Percentiles rank a stretch among this genome's conserved stretches.
Evolutionary conservation across 1,284 basidiomycete species (phyloP).

Genomic region (Malassezia caprae): DNA sequence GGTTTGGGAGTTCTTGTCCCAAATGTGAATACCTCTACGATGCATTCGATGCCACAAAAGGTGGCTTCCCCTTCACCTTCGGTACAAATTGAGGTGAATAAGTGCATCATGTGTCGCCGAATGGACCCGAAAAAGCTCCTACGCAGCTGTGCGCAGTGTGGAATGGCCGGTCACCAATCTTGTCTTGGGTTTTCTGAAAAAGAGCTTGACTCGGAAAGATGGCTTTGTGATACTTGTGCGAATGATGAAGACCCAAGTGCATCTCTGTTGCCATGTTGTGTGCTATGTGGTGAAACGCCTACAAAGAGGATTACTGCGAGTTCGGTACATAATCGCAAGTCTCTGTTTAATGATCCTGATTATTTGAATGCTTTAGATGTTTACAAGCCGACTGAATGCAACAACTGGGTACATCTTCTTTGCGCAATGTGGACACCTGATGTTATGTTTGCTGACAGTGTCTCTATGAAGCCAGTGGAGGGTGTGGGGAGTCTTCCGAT

Average conservation of each 20-base stretch:
- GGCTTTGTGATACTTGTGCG: slow-evolving; percentile 40
- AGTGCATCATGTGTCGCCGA: slow-evolving; percentile 39
- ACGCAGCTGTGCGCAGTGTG: slow-evolving; percentile 35
- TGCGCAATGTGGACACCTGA: slow-evolving; percentile 82
- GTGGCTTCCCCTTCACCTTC: neutral
- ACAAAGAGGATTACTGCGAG: neutral
- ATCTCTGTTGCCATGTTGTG: slow-evolving; percentile 32
- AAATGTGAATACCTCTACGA: neutral
- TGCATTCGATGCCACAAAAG: neutral
- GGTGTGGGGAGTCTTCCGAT: slow-evolving; percentile 65
- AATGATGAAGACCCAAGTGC: slow-evolving; percentile 37
- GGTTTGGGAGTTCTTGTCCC: slow-evolving; percentile 10
- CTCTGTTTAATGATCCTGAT: neutral
- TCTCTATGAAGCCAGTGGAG: slow-evolving; percentile 66
- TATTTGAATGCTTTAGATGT: slow-evolving; percentile 57
- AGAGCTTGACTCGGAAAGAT: slow-evolving; percentile 26
- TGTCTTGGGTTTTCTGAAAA: slow-evolving; percentile 36
- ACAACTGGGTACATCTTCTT: slow-evolving; percentile 80
- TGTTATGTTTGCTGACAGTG: slow-evolving; percentile 65
- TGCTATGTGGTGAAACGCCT: slow-evolving; percentile 27
- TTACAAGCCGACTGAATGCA: slow-evolving; percentile 84
- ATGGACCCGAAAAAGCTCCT: slow-evolving; percentile 42
- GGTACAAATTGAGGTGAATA: neutral
- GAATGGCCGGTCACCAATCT: slow-evolving; percentile 39
- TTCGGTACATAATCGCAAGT: neutral